Conservation (phyloP, 805 yeast species). For the Saturnispora besseyi region DNA sequence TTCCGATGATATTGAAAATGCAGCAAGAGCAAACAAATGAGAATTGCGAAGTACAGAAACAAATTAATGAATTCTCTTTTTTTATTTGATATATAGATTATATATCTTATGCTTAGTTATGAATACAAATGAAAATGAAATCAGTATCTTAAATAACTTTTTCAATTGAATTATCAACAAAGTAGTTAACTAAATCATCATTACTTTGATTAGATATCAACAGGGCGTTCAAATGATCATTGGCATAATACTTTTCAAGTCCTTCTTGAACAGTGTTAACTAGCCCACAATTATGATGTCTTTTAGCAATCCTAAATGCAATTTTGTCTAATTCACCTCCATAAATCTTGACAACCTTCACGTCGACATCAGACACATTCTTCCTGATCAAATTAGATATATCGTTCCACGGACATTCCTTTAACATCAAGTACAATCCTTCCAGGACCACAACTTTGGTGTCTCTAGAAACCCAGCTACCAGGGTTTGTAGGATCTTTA, state of each 20-base stretch:
- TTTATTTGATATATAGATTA: background rate
- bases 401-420: slow-evolving; percentile 50
- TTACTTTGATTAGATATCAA: slow-evolving; percentile 15
- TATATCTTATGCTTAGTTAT: background rate
- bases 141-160: background rate
- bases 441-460: slow-evolving; percentile 58
- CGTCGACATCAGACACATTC: slow-evolving; percentile 16
- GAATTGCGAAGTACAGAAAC: background rate
- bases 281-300: slow-evolving; percentile 59
- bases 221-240: slow-evolving; percentile 59
- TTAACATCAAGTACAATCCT: slow-evolving; percentile 62
- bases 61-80: background rate
- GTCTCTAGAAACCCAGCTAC: slow-evolving; percentile 31
- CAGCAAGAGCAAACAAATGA: background rate
- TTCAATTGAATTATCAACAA: slow-evolving; percentile 13
- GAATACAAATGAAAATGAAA: background rate
- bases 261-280: slow-evolving; percentile 43
- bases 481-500: slow-evolving; percentile 62
- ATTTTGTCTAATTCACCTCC: slow-evolving; percentile 27
- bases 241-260: slow-evolving; percentile 36
- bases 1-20: background rate
- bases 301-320: slow-evolving; percentile 44
- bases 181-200: slow-evolving; percentile 14
- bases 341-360: slow-evolving; percentile 21
- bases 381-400: slow-evolving; percentile 31